Evolutionary conservation across 2,329 filamentous ascomycete species (phyloP).

Genomic region (Botrytis aclada): DNA sequence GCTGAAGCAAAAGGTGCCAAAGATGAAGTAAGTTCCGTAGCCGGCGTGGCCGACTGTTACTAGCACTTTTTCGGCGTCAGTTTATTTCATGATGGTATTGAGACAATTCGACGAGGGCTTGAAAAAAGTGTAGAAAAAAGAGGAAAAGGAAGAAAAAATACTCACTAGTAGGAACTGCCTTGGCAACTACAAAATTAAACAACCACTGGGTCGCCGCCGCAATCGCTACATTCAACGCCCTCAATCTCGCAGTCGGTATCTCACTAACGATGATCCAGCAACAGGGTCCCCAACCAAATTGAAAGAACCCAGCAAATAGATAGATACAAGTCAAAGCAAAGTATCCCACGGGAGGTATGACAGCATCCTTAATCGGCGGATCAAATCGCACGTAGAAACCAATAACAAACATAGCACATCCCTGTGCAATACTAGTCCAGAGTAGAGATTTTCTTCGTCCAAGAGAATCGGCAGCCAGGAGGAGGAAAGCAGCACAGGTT

Average conservation of each 20-base stretch:
- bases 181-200: slow-evolving; percentile 70
- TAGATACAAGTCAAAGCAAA: slow-evolving; percentile 69
- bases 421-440: slow-evolving; percentile 63
- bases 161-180: slow-evolving; percentile 60
- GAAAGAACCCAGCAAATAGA: slow-evolving; percentile 68
- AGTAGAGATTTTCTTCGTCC: slow-evolving; percentile 56
- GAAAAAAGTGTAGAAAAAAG: background rate
- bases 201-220: slow-evolving; percentile 69
- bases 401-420: slow-evolving; percentile 63
- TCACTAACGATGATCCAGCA: slow-evolving; percentile 69
- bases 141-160: background rate
- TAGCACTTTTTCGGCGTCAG: slow-evolving; percentile 38
- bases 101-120: rapidly evolving
- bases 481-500: slow-evolving; percentile 60
- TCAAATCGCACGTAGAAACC: slow-evolving; percentile 66
- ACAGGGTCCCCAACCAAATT: slow-evolving; percentile 66
- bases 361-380: slow-evolving; percentile 51
- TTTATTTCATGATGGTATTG: background rate
- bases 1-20: slow-evolving; percentile 60
- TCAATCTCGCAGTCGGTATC: slow-evolving; percentile 64
- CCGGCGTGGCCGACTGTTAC: slow-evolving; percentile 47
- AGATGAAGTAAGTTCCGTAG: slow-evolving; percentile 59
- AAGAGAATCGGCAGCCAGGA: slow-evolving; percentile 66
- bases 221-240: slow-evolving; percentile 65
- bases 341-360: slow-evolving; percentile 64